phyloP scores from a whole-genome alignment of 768 basidiomycete species.

The Lepiota brunneoincarnata region DNA sequence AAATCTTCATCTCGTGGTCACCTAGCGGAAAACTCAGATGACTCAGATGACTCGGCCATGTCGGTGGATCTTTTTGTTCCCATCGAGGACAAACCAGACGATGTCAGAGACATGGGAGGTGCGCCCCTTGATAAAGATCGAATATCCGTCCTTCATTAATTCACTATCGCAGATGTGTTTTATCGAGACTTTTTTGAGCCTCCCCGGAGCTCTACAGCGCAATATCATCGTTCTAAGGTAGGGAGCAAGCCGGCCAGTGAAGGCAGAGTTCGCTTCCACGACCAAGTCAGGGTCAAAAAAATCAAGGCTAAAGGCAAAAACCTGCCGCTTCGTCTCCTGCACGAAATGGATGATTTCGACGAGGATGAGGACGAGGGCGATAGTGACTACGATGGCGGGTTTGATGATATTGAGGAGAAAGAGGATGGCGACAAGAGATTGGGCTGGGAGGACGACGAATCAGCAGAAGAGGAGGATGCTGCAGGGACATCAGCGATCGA shows the following conservation, averaged over 20 bases:
- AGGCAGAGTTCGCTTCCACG: slow-evolving; percentile 73
- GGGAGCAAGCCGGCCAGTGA: slow-evolving; percentile 19
- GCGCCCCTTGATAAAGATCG: slow-evolving; percentile 16
- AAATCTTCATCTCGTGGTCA: slow-evolving; percentile 57
- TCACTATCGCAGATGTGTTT: slow-evolving; percentile 44
- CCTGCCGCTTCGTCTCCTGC: slow-evolving; percentile 41
- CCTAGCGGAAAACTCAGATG: slow-evolving; percentile 42
- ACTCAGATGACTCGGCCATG: slow-evolving; percentile 54
- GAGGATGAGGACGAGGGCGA: slow-evolving; percentile 33
- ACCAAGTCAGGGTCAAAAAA: slow-evolving; percentile 77
- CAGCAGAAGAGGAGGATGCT: slow-evolving; percentile 24
- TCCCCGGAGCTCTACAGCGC: slow-evolving; percentile 30
- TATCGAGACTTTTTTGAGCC: slow-evolving; percentile 84
- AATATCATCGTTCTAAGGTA: slow-evolving; percentile 14
- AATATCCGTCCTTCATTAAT: not conserved
- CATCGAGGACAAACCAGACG: slow-evolving; percentile 42
- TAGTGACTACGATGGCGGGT: slow-evolving; percentile 30
- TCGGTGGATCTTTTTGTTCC: slow-evolving; percentile 67
- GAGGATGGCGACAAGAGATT: slow-evolving; percentile 18
- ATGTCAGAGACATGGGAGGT: slow-evolving; percentile 42
- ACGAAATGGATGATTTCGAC: slow-evolving; percentile 36
- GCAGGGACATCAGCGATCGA: slow-evolving; percentile 24
- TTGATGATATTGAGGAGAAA: slow-evolving; percentile 20
- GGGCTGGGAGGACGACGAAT: slow-evolving; percentile 20
- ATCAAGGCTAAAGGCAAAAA: slow-evolving; percentile 74